Evolutionary conservation across 78 protist species (phyloP).

Genomic region (Dictyostelium citrinum): DNA sequence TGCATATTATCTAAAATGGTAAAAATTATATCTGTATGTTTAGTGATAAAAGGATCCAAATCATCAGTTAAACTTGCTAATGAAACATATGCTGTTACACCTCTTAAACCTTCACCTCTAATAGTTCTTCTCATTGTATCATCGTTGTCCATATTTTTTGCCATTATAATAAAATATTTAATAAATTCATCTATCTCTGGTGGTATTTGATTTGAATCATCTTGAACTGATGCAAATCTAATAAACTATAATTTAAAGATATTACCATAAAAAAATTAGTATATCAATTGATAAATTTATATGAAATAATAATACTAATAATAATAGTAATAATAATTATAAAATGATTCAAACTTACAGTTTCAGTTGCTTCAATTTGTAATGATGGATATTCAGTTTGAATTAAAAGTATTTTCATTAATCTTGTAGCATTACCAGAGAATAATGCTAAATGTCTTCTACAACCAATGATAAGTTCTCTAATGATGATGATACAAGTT

Average conservation of each 20-base stretch:
- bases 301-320: too few species aligned
- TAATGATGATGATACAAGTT: conserved; percentile 38
- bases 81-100: conserved; percentile 53
- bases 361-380: conserved; percentile 74
- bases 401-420: conserved; percentile 36
- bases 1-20: conserved; percentile 76
- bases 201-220: conserved; percentile 41
- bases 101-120: conserved; percentile 57
- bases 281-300: too few species aligned
- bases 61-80: conserved; percentile 37
- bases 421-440: conserved; percentile 8
- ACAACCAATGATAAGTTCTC: conserved; percentile 38
- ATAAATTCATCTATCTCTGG: conserved; percentile 38
- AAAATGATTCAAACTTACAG: conserved; percentile 1
- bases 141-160: conserved; percentile 13
- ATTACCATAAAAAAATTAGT: too few species aligned
- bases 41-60: conserved; percentile 41
- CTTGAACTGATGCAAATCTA: conserved; percentile 33
- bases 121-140: conserved; percentile 3
- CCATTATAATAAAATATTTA: conserved; percentile 54
- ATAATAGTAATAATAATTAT: too few species aligned
- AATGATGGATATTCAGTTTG: background rate
- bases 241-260: conserved; percentile 29
- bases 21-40: conserved; percentile 19
- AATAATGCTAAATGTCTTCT: conserved; percentile 34